Evolutionary conservation across 2,329 filamentous ascomycete genomes (phyloP).

Genomic region (Cercospora zeina): DNA sequence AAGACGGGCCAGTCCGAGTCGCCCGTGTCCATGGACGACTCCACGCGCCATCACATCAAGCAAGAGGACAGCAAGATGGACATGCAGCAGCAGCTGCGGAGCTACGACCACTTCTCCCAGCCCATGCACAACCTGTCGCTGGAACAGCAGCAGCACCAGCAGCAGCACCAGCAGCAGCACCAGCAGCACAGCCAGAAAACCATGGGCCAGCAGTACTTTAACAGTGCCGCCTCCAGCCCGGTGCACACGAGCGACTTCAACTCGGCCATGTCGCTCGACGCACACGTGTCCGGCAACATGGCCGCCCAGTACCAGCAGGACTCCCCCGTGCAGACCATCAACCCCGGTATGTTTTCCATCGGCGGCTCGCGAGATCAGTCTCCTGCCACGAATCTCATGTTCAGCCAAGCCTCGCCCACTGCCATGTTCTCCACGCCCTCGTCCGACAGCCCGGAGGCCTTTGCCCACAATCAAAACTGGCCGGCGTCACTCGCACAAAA

Average conservation of each 20-base stretch:
- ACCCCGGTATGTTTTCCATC: constrained; percentile 40
- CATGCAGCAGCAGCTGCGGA: constrained; percentile 30
- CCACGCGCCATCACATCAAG: constrained; percentile 24
- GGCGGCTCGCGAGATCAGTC: constrained; percentile 38
- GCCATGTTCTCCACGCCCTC: constrained; percentile 43
- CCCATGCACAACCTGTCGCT: constrained; percentile 40
- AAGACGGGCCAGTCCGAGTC: constrained; percentile 44
- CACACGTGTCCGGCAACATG: constrained; percentile 27
- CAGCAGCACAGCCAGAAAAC: constrained; percentile 9
- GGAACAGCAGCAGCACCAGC: constrained; percentile 34
- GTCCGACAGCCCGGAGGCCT: constrained; percentile 41
- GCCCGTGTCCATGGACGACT: constrained; percentile 33
- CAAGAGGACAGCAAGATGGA: constrained; percentile 37
- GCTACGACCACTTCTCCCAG: constrained; percentile 36
- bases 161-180: constrained; percentile 35
- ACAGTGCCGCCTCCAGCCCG: constrained; percentile 60
- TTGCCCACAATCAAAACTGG: constrained; percentile 35
- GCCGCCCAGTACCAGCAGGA: constrained; percentile 32
- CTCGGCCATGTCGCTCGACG: constrained; percentile 35
- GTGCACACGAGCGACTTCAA: constrained; percentile 36
- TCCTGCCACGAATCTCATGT: constrained; percentile 35
- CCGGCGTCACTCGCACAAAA: constrained; percentile 35
- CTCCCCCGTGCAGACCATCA: constrained; percentile 40
- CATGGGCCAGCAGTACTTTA: constrained; percentile 57
- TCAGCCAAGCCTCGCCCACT: constrained; percentile 38